These are phyloP conservation scores for Grosmannia clavigera DNA, from an alignment of 2,329 filamentous ascomycete species.

Conservation along the genomic window DNA sequence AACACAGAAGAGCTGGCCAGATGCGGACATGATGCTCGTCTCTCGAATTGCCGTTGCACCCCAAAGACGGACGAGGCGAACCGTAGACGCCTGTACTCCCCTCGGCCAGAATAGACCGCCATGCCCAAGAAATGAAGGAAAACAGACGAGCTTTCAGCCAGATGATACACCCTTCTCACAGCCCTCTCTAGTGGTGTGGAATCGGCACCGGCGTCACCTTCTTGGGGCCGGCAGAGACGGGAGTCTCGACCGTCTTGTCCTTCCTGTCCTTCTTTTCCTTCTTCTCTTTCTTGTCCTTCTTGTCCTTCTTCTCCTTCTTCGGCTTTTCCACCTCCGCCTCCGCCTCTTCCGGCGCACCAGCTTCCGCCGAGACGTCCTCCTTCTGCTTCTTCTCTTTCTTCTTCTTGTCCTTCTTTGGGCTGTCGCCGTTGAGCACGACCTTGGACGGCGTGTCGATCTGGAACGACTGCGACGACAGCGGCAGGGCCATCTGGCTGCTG, in stretches of 20 bases:
- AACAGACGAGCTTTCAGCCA: neutral
- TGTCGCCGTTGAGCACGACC: conserved; percentile 1
- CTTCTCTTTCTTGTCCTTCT: conserved; percentile 1
- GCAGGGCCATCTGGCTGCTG: neutral
- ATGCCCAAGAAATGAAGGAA: neutral
- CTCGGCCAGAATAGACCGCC: no score
- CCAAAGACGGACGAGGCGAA: no score
- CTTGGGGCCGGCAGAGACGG: neutral
- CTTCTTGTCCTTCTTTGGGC: conserved; percentile 3
- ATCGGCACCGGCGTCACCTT: conserved; percentile 13
- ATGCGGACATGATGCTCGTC: no score
- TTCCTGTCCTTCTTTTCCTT: neutral
- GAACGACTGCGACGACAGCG: conserved; percentile 6
- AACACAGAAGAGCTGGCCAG: no score
- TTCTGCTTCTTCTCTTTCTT: conserved; percentile 3
- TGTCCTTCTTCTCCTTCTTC: conserved; percentile 8
- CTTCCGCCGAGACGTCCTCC: neutral
- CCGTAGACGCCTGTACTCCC: no score
- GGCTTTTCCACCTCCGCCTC: neutral
- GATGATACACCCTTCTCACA: neutral
- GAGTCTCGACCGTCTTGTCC: neutral
- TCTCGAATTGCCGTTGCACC: no score
- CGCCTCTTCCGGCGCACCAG: neutral
- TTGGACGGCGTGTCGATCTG: conserved; percentile 10
- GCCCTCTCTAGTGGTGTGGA: conserved; percentile 3